Base-by-base conservation (phyloP, 83 land plant genomes). In the Thuja plicata region DNA sequence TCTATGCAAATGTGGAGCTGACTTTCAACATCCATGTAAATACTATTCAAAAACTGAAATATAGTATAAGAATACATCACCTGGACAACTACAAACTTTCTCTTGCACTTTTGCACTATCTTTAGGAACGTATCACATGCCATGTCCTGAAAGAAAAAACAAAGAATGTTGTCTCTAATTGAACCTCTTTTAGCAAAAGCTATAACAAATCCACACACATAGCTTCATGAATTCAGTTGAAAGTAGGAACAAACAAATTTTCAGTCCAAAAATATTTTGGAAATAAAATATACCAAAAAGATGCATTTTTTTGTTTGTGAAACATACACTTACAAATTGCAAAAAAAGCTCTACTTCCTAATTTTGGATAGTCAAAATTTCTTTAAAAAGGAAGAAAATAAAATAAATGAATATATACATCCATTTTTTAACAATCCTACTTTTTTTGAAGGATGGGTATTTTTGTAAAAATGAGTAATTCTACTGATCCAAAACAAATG, bases 71-170 rank as follows among this genome's bases (percentile, higher is more conserved):
- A 83, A 76, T 10, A 24, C 35, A 70, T 55, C 85, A 98, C 99
- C 98, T 97, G 99, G 16, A 95, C 87, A 84, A 96, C 92, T 8
- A 99, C 99, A 92, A 99, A 99, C 91, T 99, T 99, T 30, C 99
- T 94, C 90, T 94, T 97, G 95, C 99, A 99, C 88, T 99, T 99
- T 91, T 97, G 98, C 50, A 99, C 99, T 89, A 99, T 99, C 91
- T 99, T 99, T 91, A 99, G 88, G 86, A 99, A 99, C 10, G 99
- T 99, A 87, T 99, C 99, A 57, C 99, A 99, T 1, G 99, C 99
- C 99, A 99, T 99, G 87, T 99, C 99, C 99, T 99, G 96, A 40
- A 93, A 30, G 86, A 9, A 90, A 37, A 48, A 24, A 89, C 45
- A 62, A 40, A 43, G 74, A 86, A 86, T 1, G 11, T 21, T 34